Evolutionary conservation across 1,284 basidiomycete genomes (phyloP).

Genomic region (Cryptococcus sp.): DNA sequence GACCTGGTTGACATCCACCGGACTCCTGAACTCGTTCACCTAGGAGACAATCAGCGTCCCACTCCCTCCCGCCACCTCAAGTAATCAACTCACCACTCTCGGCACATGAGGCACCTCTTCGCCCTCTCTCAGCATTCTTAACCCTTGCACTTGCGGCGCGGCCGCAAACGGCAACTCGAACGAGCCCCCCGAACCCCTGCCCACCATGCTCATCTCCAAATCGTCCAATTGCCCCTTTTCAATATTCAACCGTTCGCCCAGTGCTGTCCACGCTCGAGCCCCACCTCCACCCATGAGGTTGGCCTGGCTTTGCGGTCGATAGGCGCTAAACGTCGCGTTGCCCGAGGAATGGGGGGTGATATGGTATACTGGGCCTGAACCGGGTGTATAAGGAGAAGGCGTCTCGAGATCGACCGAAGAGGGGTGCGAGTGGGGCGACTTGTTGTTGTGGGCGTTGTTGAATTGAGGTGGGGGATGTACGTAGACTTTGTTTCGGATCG

Average conservation of each 20-base stretch:
- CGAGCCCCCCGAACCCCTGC: background rate
- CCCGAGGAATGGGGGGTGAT: background rate
- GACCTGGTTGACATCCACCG: conserved; percentile 11
- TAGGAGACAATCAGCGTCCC: conserved; percentile 6
- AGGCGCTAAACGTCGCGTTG: background rate
- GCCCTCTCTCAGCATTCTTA: conserved; percentile 13
- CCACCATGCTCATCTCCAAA: conserved; percentile 1
- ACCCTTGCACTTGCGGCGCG: conserved; percentile 18
- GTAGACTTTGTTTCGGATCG: conserved; percentile 7
- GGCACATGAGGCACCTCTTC: conserved; percentile 13
- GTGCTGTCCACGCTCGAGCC: conserved; percentile 17
- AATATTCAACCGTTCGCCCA: conserved; percentile 29
- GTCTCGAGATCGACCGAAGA: background rate
- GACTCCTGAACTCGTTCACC: conserved; percentile 20
- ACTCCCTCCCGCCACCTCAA: background rate
- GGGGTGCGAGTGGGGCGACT: background rate
- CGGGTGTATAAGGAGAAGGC: background rate
- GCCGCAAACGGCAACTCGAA: conserved; percentile 18
- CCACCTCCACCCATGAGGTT: too few relatives aligned
- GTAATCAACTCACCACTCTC: conserved; percentile 10
- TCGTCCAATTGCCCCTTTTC: conserved; percentile 16
- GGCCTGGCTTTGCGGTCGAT: too few relatives aligned
- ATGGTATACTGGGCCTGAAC: background rate
- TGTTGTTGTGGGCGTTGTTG: background rate
- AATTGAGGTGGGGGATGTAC: conserved; percentile 3